phyloP scores from a whole-genome alignment of 352 stramenopile species.

The Phytophthora pisi region DNA sequence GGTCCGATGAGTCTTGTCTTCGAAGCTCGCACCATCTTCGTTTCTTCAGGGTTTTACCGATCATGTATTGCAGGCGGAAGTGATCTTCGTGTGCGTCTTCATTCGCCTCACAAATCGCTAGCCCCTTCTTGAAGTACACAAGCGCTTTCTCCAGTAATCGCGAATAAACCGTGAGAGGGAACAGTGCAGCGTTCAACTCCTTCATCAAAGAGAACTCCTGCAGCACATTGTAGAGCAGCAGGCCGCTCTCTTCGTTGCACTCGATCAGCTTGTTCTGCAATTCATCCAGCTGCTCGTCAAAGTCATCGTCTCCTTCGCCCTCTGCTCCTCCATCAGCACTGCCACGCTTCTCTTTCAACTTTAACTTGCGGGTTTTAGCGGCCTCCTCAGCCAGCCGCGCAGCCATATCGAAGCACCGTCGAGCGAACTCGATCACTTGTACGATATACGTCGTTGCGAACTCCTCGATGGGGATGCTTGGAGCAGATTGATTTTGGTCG shows the following conservation, averaged over 20 bases:
- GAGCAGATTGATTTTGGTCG: constrained; percentile 1
- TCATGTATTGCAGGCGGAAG: constrained; percentile 79
- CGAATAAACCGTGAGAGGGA: constrained; percentile 36
- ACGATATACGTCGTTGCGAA: constrained; percentile 50
- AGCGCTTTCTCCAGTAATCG: constrained; percentile 40
- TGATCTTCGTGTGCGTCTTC: constrained; percentile 53
- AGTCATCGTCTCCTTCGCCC: constrained; percentile 19
- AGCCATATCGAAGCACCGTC: constrained; percentile 73
- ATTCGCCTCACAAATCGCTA: constrained; percentile 40
- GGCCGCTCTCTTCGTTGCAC: constrained; percentile 73
- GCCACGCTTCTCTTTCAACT: constrained; percentile 8
- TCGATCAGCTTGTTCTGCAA: constrained; percentile 50
- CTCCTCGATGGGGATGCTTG: constrained; percentile 46
- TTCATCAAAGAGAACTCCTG: constrained; percentile 68
- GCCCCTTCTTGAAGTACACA: constrained; percentile 45
- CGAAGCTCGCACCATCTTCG: constrained; percentile 39
- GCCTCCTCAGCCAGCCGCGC: constrained; percentile 39
- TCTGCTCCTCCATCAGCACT: constrained; percentile 5
- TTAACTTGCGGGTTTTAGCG: constrained; percentile 16
- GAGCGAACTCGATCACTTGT: constrained; percentile 66
- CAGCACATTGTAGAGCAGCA: constrained; percentile 76
- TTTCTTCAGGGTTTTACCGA: constrained; percentile 78
- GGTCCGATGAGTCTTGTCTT: constrained; percentile 5
- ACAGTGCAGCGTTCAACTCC: constrained; percentile 30
- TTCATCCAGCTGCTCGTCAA: constrained; percentile 37